Conservation (phyloP, 2,329 filamentous ascomycete genomes). For the Aspergillus spinulosporus region DNA sequence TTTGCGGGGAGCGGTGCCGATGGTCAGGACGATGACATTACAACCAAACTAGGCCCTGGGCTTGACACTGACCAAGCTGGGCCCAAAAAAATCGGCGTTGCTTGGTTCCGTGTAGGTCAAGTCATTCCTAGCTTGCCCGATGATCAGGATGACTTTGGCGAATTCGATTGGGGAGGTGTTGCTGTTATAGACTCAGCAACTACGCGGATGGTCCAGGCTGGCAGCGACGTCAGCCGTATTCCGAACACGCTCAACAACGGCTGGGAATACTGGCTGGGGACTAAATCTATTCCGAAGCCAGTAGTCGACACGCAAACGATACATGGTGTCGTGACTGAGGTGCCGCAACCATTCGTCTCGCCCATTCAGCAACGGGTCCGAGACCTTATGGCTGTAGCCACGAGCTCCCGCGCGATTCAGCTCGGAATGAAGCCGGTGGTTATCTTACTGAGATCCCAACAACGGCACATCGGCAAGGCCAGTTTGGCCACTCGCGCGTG, state of each 20-base stretch:
- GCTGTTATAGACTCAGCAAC: constrained; percentile 82
- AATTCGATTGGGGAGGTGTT: constrained; percentile 80
- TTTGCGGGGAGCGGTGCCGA: constrained; percentile 64
- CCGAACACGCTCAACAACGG: constrained; percentile 73
- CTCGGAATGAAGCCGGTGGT: constrained; percentile 84
- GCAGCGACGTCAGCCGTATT: constrained; percentile 77
- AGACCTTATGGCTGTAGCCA: constrained; percentile 84
- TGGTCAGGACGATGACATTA: constrained; percentile 71
- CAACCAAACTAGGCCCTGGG: constrained; percentile 40
- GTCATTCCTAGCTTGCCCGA: constrained; percentile 54
- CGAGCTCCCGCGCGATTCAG: constrained; percentile 81
- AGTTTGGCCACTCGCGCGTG: constrained; percentile 74
- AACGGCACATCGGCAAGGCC: constrained; percentile 91
- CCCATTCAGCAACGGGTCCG: constrained; percentile 70
- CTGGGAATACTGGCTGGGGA: constrained; percentile 88
- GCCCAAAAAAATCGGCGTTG: constrained; percentile 61
- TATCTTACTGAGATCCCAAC: constrained; percentile 84
- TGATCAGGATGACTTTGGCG: constrained; percentile 60
- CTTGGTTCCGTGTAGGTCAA: constrained; percentile 90
- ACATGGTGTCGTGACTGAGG: constrained; percentile 40
- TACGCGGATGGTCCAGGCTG: constrained; percentile 88
- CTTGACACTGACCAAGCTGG: constrained; percentile 25
- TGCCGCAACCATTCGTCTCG: constrained; percentile 51
- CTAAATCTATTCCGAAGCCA: constrained; percentile 63
- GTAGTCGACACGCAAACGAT: constrained; percentile 34